Conservation (phyloP, 2,329 filamentous ascomycete genomes). For the Trichoderma simmonsii region DNA sequence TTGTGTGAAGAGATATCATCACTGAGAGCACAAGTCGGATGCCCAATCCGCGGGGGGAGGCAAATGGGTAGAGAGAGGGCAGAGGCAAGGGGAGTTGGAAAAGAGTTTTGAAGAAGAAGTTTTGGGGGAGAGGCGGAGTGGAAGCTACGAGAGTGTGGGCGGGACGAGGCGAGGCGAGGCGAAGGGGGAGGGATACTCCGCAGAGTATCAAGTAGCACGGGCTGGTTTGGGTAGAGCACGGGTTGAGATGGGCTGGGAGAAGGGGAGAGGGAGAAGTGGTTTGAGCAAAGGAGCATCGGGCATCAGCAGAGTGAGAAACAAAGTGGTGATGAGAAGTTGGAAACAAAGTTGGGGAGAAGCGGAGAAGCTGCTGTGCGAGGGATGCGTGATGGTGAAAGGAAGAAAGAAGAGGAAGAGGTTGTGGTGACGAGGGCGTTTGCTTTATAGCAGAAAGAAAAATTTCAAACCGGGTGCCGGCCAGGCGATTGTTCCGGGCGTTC, state of each 20-base stretch:
- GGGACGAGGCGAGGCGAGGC: not conserved
- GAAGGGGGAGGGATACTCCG: not conserved
- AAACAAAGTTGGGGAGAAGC: not conserved
- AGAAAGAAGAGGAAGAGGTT: not conserved
- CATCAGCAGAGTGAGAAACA: not conserved
- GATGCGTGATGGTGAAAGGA: not conserved
- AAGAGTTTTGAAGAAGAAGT: not conserved
- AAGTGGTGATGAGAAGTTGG: not conserved
- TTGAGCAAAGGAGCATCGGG: not conserved
- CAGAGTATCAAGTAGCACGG: not conserved
- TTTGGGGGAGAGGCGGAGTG: not conserved
- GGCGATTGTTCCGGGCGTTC: constrained; percentile 2
- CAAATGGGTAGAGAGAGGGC: not conserved
- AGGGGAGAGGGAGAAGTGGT: not conserved
- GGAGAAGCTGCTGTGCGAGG: not conserved
- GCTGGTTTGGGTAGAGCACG: not conserved
- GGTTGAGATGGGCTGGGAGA: not conserved
- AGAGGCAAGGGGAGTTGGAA: not conserved
- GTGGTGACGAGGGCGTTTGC: not conserved
- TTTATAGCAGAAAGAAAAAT: not conserved
- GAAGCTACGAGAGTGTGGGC: not conserved
- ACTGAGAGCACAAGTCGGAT: not conserved
- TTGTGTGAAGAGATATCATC: constrained; percentile 15
- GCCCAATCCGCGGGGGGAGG: not conserved
- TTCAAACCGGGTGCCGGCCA: not conserved